Conservation (phyloP, 2,329 filamentous ascomycete species). For the Nectriaceae sp. region DNA sequence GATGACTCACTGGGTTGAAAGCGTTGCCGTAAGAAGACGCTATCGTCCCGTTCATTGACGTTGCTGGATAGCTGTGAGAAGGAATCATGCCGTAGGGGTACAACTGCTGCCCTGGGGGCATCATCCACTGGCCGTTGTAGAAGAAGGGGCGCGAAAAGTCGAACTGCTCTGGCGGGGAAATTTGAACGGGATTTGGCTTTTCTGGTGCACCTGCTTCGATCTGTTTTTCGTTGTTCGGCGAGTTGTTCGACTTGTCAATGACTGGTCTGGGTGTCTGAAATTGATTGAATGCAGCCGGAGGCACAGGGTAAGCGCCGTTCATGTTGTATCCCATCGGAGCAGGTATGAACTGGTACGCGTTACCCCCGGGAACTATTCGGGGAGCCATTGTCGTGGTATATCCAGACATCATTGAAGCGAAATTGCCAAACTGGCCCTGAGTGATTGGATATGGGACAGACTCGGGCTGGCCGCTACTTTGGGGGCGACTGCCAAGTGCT, state of each 20-base stretch:
- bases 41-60: conserved; percentile 26
- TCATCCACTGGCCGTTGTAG: conserved; percentile 47
- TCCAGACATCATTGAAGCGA: conserved; percentile 28
- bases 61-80: conserved; percentile 27
- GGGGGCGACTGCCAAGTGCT: conserved; percentile 15
- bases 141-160: conserved; percentile 48
- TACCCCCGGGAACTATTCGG: conserved; percentile 22
- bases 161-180: conserved; percentile 47
- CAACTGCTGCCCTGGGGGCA: conserved; percentile 31
- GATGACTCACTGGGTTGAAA: conserved; percentile 25
- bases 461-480: conserved; percentile 24
- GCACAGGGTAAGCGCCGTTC: conserved; percentile 28
- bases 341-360: conserved; percentile 39
- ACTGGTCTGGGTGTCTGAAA: conserved; percentile 13
- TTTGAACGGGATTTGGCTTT: conserved; percentile 33
- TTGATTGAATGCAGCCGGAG: conserved; percentile 26
- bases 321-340: conserved; percentile 43
- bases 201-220: conserved; percentile 33
- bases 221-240: conserved; percentile 29
- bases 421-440: conserved; percentile 30
- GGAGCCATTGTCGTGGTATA: conserved; percentile 30
- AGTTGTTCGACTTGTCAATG: conserved; percentile 23
- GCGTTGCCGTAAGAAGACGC: conserved; percentile 17
- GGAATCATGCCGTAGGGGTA: conserved; percentile 32
- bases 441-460: conserved; percentile 23